A percentile compares a stretch with the other conserved stretches of the same genome.
These are phyloP conservation scores for Annona cherimola DNA, from an alignment of 164 flowering plant genomes.

Conservation along the genomic window DNA sequence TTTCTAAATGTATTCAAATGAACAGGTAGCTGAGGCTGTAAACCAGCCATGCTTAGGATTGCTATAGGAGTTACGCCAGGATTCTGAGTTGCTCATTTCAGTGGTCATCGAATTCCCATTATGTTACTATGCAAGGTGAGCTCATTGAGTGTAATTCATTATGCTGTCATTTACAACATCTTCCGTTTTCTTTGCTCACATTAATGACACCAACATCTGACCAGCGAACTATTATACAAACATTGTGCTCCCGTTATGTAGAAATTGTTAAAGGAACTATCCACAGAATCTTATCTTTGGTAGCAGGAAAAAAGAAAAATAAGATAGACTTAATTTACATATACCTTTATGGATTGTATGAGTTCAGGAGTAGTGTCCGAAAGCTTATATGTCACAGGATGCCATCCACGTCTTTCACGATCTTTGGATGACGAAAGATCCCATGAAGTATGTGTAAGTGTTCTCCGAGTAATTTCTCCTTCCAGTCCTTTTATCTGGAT, in stretches of 20 bases:
- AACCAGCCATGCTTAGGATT: no score
- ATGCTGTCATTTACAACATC: neutral
- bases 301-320: neutral
- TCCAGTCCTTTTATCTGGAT: slow-evolving; percentile 70
- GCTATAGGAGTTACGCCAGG: no score
- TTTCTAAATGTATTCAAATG: no score
- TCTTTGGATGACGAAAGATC: slow-evolving; percentile 66
- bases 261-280: neutral
- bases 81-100: no score
- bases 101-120: no score
- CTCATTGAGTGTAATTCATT: neutral
- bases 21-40: no score
- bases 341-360: slow-evolving; percentile 44
- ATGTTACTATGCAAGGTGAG: no score
- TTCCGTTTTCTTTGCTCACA: neutral
- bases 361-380: slow-evolving; percentile 82
- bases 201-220: neutral
- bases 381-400: slow-evolving; percentile 80
- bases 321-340: neutral
- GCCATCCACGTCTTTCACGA: slow-evolving; percentile 86
- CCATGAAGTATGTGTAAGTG: slow-evolving; percentile 61
- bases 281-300: neutral
- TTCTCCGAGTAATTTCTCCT: slow-evolving; percentile 45
- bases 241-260: neutral
- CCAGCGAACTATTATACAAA: neutral